Percentiles rank a stretch among this genome's conserved stretches.
Evolutionary conservation across 306 rosid genomes (phyloP).

Genomic region (Urtica urens): DNA sequence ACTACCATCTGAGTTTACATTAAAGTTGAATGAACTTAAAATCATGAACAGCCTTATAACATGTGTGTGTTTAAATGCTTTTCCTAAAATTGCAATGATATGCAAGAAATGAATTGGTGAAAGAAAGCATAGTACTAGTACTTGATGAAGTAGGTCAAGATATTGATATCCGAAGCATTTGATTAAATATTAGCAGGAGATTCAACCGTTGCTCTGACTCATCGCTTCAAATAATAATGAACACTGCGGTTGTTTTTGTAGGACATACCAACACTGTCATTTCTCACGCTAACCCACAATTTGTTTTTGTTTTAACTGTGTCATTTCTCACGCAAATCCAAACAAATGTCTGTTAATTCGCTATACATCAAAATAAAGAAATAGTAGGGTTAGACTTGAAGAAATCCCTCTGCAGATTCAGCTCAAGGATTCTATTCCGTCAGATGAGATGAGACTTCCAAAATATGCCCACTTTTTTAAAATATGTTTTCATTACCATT

Average conservation of each 20-base stretch:
- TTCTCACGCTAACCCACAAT: slow-evolving; percentile 23
- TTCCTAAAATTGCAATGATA: no score
- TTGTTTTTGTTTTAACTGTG: background rate
- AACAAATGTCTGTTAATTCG: background rate
- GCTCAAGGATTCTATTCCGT: slow-evolving; percentile 1
- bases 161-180: no score
- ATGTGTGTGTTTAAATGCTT: no score
- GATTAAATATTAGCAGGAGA: slow-evolving; percentile 1
- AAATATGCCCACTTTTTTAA: background rate
- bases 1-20: slow-evolving; percentile 4
- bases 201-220: slow-evolving; percentile 45
- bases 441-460: slow-evolving; percentile 8
- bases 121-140: no score
- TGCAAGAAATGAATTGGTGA: no score
- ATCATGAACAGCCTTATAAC: no score
- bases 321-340: background rate
- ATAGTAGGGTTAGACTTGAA: background rate
- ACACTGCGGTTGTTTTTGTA: slow-evolving; percentile 11
- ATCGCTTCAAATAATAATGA: slow-evolving; percentile 4
- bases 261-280: slow-evolving; percentile 32
- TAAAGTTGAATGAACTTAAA: background rate
- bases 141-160: no score
- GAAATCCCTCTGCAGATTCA: background rate
- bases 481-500: no score
- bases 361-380: background rate